These are phyloP conservation scores for Elaeagnus macrophylla DNA, from an alignment of 306 rosid genomes.

Conservation along the genomic window DNA sequence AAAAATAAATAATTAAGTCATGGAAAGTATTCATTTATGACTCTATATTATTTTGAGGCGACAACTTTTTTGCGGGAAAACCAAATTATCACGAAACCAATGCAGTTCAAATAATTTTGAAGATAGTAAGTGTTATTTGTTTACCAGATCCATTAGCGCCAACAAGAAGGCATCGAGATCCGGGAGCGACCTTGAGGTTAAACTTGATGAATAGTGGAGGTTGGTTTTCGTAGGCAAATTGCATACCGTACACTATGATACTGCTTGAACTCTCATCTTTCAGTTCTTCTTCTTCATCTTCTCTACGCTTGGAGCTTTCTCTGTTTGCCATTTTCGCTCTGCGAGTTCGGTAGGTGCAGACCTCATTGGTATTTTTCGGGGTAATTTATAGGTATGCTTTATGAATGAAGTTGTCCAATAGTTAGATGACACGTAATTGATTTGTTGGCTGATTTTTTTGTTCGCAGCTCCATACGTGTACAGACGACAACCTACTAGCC, in stretches of 20 bases:
- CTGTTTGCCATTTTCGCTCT: conserved; percentile 38
- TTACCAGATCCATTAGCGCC: conserved; percentile 98
- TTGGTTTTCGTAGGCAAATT: conserved; percentile 53
- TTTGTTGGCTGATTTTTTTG: no score
- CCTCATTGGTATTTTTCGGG: background rate
- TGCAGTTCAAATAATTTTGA: background rate
- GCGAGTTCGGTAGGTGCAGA: conserved; percentile 2
- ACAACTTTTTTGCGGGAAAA: background rate
- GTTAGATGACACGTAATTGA: no score
- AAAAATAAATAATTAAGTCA: no score
- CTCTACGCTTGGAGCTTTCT: background rate
- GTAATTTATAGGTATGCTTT: no score
- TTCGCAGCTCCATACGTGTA: no score
- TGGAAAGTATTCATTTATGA: no score
- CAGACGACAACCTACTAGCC: no score
- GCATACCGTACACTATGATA: conserved; percentile 63
- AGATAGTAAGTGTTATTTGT: no score
- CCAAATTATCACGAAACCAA: conserved; percentile 3
- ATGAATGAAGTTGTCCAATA: no score
- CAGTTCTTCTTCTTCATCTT: background rate
- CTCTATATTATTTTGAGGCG: no score
- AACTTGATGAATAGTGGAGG: conserved; percentile 65
- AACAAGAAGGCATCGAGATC: conserved; percentile 89
- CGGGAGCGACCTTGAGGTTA: conserved; percentile 51
- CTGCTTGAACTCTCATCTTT: conserved; percentile 18